Evolutionary conservation across 805 yeast genomes (phyloP), one percentile per base, ranked within the genome.

Genomic region (Candida hispaniensis): DNA sequence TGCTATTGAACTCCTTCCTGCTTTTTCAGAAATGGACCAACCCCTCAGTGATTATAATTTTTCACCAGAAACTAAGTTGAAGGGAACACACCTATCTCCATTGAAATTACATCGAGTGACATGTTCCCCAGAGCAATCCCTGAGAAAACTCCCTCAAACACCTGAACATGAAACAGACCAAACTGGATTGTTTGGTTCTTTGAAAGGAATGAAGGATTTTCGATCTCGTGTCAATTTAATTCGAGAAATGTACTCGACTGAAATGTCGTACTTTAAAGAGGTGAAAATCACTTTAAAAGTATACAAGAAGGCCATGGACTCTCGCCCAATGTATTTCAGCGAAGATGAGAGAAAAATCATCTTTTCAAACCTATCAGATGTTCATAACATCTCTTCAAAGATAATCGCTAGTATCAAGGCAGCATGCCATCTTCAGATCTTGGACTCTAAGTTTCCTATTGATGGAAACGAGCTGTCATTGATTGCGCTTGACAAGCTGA

Each of bases 181-280:
- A n/a, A n/a, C n/a, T n/a, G n/a, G n/a, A n/a, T n/a, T n/a, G n/a
- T n/a, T n/a, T n/a, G n/a, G n/a, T n/a, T n/a, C n/a, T n/a, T n/a
- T n/a, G n/a, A n/a, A n/a, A n/a, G n/a, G n/a, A n/a, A n/a, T n/a
- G n/a, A n/a, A n/a, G n/a, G n/a, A n/a, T 19, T 19, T 10, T 8
- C 36, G 36, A 3, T 23, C 18, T 17, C n/a, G 36, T 17, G 22
- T 49, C 39, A 52, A 54, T 17, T 41, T 54, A 10, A 47, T 59
- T 18, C 47, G 56, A 7, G 66, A 61, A 40, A 48, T 61, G 6
- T 52, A 59, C 30, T 46, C 46, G 12, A 56, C 65, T 8, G 67
- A 61, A 39, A 40, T 48, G 10, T 44, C 45, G n/a, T 61, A 56
- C 39, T 49, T 58, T 7, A 47, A 47, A 10, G 66, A 62, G 38